A percentile compares a stretch with the other conserved stretches of the same genome.
Evolutionary conservation across 345 rosid genomes (phyloP).

Genomic region (Pistacia vera): DNA sequence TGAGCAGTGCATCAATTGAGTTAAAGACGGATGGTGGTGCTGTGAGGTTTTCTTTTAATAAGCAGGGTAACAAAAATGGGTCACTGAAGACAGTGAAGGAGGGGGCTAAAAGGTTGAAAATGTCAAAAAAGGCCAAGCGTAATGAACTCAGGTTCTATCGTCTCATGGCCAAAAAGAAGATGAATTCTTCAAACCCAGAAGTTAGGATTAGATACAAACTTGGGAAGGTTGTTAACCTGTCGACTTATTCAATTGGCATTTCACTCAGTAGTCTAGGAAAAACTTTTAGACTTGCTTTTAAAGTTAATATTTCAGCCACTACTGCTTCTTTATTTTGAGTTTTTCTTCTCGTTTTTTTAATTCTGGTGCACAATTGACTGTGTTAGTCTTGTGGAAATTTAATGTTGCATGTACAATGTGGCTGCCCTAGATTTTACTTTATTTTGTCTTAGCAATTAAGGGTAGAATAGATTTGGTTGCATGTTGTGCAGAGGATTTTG

Average conservation of each 20-base stretch:
- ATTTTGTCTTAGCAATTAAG: no score
- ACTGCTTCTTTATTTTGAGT: no score
- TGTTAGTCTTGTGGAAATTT: no score
- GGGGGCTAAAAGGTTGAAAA: conserved; percentile 44
- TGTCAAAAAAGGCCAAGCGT: conserved; percentile 64
- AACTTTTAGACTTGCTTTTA: conserved; percentile 1
- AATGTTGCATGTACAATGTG: no score
- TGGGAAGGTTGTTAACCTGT: conserved; percentile 60
- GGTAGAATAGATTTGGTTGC: neutral
- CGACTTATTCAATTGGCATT: neutral
- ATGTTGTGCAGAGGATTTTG: neutral
- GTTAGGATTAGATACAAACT: conserved; percentile 91
- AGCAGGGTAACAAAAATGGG: conserved; percentile 24
- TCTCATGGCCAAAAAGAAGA: conserved; percentile 90
- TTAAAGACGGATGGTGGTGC: conserved; percentile 59
- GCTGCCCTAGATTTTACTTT: no score
- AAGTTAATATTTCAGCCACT: neutral
- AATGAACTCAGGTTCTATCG: conserved; percentile 86
- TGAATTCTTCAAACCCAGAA: conserved; percentile 94
- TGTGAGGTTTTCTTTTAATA: conserved; percentile 66
- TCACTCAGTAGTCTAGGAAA: neutral
- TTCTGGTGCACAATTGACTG: no score
- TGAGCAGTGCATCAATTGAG: conserved; percentile 53
- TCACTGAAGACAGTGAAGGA: conserved; percentile 39
- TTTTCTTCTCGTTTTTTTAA: no score